phyloP scores from a whole-genome alignment of 2,329 filamentous ascomycete genomes.

The Pestalotiopsis sp. region DNA sequence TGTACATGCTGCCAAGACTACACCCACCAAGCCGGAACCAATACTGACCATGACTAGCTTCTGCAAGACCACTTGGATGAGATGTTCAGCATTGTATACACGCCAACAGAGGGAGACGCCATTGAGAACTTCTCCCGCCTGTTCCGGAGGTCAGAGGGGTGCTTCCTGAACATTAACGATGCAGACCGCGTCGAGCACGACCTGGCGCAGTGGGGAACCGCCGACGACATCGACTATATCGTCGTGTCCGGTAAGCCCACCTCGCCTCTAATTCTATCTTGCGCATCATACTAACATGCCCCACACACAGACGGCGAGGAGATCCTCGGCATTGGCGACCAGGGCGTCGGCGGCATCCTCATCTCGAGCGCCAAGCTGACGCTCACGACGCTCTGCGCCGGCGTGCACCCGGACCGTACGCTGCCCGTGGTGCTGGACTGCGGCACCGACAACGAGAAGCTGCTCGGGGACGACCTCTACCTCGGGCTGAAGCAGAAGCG shows the following conservation, averaged over 20 bases:
- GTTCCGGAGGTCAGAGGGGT: constrained; percentile 79
- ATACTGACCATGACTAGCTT: constrained; percentile 48
- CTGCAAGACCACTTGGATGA: constrained; percentile 79
- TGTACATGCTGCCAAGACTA: constrained; percentile 16
- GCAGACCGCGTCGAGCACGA: constrained; percentile 66
- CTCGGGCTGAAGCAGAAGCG: constrained; percentile 72
- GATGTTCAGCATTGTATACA: constrained; percentile 91
- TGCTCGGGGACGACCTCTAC: constrained; percentile 78
- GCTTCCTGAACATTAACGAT: constrained; percentile 77
- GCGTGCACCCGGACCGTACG: constrained; percentile 77
- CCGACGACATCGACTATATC: constrained; percentile 84
- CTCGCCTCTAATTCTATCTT: not conserved
- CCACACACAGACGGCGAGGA: constrained; percentile 59
- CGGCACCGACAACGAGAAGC: constrained; percentile 78
- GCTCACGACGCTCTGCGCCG: constrained; percentile 83
- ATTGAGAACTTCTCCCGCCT: constrained; percentile 82
- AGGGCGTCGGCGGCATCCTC: constrained; percentile 82
- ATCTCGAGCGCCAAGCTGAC: constrained; percentile 85
- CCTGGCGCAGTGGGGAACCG: constrained; percentile 67
- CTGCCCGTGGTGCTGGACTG: constrained; percentile 84
- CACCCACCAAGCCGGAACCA: no score
- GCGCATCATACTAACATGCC: constrained; percentile 17
- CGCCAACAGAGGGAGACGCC: constrained; percentile 86
- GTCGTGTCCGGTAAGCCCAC: constrained; percentile 72
- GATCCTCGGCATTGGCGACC: constrained; percentile 88